Evolutionary conservation across 345 rosid species (phyloP), one percentile per base, ranked within the genome.

Genomic region (Eucalyptus leucophloia): DNA sequence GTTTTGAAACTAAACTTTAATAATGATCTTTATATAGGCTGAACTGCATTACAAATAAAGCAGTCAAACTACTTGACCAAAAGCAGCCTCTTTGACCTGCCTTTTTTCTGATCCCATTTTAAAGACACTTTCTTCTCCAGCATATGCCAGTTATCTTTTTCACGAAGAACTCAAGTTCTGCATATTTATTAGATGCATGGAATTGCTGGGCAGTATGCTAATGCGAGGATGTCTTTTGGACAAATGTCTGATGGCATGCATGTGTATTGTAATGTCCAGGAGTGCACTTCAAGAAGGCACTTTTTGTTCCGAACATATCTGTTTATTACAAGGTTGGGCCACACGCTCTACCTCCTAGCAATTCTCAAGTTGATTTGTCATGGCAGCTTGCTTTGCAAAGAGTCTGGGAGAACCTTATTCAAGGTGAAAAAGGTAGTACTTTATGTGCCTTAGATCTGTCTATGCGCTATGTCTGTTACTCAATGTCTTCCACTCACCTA

Each of bases 321-420:
- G 94, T 95, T 83, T 96, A 97, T 92, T 50, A 94, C 95, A 95
- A 97, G 94, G 98, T 98, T 89, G 99, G 98, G 92, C 90, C 98
- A 86, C 91, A 91, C 42, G 90, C 92, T 89, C 89, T 90, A 86
- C 94, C 96, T 54, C 90, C 92, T n/a, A 87, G 88, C 51, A 96
- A 92, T 80, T 87, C 90, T 91, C 93, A 93, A 91, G 94, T 92
- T 11, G 97, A 96, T 87, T 88, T 94, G 92, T 94, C 96, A 3
- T 98, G 98, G 98, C 99, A 98, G 90, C 92, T 95, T 19, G 37
- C 95, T 91, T 95, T 96, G 89, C 97, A 96, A 90, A 98, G 91
- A 88, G 91, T 93, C 47, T 98, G 99, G 99, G 97, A 97, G 90
- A 96, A 91, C 90, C 93, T 97, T 89, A 62, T 86, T 45, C 88